Base-by-base conservation (phyloP, 176 grass and related monocot species). In the Carex pumila region DNA sequence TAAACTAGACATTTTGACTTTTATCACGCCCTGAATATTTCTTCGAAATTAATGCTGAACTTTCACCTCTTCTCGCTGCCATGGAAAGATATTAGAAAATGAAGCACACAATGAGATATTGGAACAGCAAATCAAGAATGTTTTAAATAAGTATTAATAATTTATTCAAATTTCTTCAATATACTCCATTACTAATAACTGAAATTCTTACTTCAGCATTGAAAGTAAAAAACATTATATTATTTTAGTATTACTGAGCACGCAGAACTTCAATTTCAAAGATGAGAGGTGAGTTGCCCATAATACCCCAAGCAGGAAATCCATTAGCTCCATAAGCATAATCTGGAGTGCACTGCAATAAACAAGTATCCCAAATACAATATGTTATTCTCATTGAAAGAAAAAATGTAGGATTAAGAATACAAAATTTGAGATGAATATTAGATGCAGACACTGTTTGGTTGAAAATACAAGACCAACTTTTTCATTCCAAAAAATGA, bases 251-350 rank as follows among this genome's bases (percentile, higher is more conserved):
- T 91, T 65, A 97, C 87, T 88, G 55, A n/a, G 83, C 82, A 2
- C 76, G 80, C 56, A 98, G 86, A 69, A 93, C 96, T 87, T 98
- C 96, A 56, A 95, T 98, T 85, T 98, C 96, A 17, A 95, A 98
- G 13, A 87, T 71, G 70, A 98, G 86, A 61, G 49, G 85, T 0
- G 96, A 95, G 68, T 98, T 95, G 60, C 91, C 91, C 36, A 8
- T 84, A 88, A 98, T 95, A 85, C 96, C 96, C 96, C 96, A 98
- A 53, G 74, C 37, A 29, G 75, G 60, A 86, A 93, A 98, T 12
- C 96, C 96, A 11, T 32, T 7, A 7, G 89, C 57, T 89, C 96
- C 96, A 83, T 95, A 98, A 6, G 89, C 96, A 81, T 98, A 98
- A 74, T 98, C 96, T 32, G 96, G 96, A 63, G 93, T 84, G 85